Percentiles rank a stretch among this genome's conserved stretches.
These are phyloP conservation scores for Zangia roseola DNA, from an alignment of 768 basidiomycete genomes.

Conservation along the genomic window DNA sequence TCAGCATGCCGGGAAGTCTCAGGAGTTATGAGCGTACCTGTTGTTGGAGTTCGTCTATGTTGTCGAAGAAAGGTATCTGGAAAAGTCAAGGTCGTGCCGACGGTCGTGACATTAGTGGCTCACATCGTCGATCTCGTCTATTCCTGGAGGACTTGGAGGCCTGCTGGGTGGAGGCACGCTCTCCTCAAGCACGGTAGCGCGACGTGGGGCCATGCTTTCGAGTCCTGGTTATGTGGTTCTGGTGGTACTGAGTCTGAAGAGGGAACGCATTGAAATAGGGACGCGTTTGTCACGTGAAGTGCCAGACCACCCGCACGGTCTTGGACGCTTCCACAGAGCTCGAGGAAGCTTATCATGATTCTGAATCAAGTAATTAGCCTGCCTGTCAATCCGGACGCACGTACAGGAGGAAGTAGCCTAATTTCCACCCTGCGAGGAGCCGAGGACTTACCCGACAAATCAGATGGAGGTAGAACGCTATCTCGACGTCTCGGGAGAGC, in stretches of 20 bases:
- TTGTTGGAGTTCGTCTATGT: conserved; percentile 81
- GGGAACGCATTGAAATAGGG: conserved; percentile 10
- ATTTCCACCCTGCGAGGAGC: too few species aligned
- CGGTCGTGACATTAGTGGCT: not conserved
- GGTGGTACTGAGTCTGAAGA: too few species aligned
- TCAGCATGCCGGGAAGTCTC: conserved; percentile 6
- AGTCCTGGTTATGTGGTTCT: not conserved
- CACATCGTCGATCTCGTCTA: conserved; percentile 46
- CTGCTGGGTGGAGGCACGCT: conserved; percentile 29
- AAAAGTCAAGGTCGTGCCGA: not conserved
- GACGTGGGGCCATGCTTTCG: conserved; percentile 29
- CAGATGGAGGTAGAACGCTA: too few species aligned
- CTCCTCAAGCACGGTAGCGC: conserved; percentile 23
- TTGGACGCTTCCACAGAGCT: conserved; percentile 1
- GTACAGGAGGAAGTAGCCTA: not conserved
- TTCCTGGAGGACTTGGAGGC: conserved; percentile 19
- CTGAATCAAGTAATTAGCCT: not conserved
- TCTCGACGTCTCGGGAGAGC: too few species aligned
- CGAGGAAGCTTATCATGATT: too few species aligned
- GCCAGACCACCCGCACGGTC: not conserved
- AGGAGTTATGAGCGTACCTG: conserved; percentile 46
- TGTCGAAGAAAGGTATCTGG: conserved; percentile 68
- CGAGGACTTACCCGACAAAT: too few species aligned
- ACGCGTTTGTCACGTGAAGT: conserved; percentile 21
- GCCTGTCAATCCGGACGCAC: not conserved